Conservation (phyloP, 805 yeast genomes). For the Tetrapisispora fleetii region DNA sequence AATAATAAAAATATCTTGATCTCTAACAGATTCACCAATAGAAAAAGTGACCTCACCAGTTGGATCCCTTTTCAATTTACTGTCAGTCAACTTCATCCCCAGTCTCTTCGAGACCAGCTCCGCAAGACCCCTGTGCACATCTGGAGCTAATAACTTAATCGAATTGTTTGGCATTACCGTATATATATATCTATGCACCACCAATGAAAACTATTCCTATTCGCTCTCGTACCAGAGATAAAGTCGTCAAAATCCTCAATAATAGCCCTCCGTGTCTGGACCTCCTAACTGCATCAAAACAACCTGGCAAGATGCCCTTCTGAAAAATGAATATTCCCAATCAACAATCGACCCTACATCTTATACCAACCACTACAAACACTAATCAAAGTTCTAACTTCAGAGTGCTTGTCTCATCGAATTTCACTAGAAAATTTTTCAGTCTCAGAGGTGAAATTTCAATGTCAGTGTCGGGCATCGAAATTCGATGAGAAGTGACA, state of each 20-base stretch:
- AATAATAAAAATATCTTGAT: conserved; percentile 72
- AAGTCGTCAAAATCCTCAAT: neutral
- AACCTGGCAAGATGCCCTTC: neutral
- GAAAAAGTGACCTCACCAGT: conserved; percentile 68
- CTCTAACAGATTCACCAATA: conserved; percentile 75
- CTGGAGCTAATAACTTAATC: conserved; percentile 58
- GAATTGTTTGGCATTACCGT: conserved; percentile 57
- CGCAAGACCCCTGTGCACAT: conserved; percentile 58
- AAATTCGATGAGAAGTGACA: neutral
- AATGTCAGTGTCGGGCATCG: neutral
- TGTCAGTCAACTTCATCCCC: conserved; percentile 52
- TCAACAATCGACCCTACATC: neutral
- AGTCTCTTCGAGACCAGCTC: conserved; percentile 56
- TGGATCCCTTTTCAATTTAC: conserved; percentile 54
- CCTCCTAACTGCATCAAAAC: neutral
- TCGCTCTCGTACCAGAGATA: neutral
- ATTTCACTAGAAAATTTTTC: neutral
- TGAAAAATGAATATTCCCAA: too few relatives aligned
- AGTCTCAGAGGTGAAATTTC: neutral
- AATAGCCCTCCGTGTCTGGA: neutral
- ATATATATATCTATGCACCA: neutral
- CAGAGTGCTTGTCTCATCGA: neutral
- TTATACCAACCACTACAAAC: too few relatives aligned
- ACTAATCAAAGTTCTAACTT: too few relatives aligned
- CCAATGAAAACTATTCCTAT: too few relatives aligned